Conservation (phyloP, 305 asterid species). For the Fraxinus baroniana region DNA sequence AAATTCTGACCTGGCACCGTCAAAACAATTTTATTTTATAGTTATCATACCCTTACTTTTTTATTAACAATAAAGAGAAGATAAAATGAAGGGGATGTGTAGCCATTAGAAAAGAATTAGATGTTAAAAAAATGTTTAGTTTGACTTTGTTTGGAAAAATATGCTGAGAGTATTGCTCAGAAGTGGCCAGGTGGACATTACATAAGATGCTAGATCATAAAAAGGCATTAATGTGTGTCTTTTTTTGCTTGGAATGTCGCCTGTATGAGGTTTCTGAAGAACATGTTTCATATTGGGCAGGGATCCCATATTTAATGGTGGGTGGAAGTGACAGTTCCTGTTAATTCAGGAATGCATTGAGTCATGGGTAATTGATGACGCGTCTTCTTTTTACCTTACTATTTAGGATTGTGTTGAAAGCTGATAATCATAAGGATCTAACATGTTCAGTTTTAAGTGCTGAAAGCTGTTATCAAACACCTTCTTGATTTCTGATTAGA, state of each 20-base stretch:
- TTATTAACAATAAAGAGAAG: neutral
- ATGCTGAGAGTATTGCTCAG: neutral
- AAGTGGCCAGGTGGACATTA: neutral
- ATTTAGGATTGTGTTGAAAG: neutral
- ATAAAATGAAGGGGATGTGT: neutral
- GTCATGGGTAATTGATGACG: neutral
- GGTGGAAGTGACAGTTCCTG: neutral
- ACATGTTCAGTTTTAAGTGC: neutral
- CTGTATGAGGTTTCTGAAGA: neutral
- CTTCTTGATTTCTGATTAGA: neutral
- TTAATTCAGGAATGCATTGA: neutral
- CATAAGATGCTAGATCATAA: neutral
- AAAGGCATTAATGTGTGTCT: neutral
- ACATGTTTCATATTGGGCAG: neutral
- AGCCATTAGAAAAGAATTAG: neutral
- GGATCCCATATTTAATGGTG: neutral
- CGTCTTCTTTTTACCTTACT: neutral
- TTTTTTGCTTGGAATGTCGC: neutral
- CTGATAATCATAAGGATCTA: neutral
- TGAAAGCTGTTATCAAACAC: neutral
- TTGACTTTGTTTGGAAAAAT: neutral
- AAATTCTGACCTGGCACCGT: neutral
- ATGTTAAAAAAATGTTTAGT: neutral
- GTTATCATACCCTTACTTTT: neutral
- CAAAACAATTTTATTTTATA: neutral